Evolutionary conservation across 2,329 filamentous ascomycete species (phyloP).

Genomic region (Fusarium tanahbumbuense): DNA sequence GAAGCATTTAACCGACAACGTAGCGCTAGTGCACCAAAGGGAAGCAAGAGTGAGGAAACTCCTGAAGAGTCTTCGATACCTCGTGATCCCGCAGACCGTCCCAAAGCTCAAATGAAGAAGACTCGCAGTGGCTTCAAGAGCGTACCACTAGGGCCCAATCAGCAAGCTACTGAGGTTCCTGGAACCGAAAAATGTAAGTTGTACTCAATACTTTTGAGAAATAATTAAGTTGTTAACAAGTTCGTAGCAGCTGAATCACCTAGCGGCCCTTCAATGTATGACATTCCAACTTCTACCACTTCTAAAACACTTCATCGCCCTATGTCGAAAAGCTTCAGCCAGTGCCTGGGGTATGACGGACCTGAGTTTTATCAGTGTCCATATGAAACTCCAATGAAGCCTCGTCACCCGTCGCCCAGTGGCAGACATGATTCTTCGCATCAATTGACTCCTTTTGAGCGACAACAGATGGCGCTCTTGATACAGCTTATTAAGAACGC

Average conservation of each 20-base stretch:
- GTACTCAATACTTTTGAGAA: background rate
- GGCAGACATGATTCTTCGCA: conserved; percentile 44
- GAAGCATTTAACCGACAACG: conserved; percentile 44
- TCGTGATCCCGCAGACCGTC: conserved; percentile 34
- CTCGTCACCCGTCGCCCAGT: conserved; percentile 47
- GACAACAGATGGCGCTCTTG: conserved; percentile 54
- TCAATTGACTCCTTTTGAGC: conserved; percentile 54
- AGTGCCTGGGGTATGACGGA: conserved; percentile 18
- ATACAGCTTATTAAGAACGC: conserved; percentile 52
- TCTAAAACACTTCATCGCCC: conserved; percentile 33
- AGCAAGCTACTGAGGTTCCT: conserved; percentile 24
- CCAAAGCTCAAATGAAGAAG: conserved; percentile 43
- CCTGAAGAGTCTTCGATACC: conserved; percentile 23
- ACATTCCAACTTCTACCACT: conserved; percentile 40
- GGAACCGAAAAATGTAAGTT: conserved; percentile 31
- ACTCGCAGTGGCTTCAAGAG: conserved; percentile 39
- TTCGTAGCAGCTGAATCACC: conserved; percentile 26
- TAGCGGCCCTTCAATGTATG: conserved; percentile 62
- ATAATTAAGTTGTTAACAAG: conserved; percentile 5
- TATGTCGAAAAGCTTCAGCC: conserved; percentile 22
- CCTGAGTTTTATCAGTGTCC: conserved; percentile 22
- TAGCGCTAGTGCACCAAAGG: conserved; percentile 50
- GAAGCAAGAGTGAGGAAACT: conserved; percentile 22
- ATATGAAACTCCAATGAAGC: conserved; percentile 12
- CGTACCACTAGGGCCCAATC: conserved; percentile 13